Evolutionary conservation across 2,329 filamentous ascomycete genomes (phyloP).

Genomic region (Talaromyces verruculosus): DNA sequence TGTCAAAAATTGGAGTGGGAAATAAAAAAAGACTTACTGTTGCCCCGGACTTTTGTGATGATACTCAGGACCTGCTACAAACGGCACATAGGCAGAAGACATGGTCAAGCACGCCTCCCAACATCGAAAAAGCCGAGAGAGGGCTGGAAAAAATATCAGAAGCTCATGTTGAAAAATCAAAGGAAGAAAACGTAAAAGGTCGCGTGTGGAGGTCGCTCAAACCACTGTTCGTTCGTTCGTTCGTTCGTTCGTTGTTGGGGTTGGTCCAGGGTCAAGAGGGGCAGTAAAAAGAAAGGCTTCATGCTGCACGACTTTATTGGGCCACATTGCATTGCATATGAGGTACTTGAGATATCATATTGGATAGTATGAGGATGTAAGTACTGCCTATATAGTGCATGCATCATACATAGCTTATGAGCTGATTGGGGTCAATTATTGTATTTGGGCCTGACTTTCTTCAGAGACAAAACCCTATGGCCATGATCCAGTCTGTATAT

Average conservation of each 20-base stretch:
- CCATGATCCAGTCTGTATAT: no score
- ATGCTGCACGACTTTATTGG: constrained; percentile 2
- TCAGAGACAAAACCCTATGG: background rate
- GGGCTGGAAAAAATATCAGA: background rate
- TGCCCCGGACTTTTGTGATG: background rate
- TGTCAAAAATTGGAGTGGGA: background rate
- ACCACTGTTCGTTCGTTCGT: background rate
- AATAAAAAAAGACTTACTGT: background rate
- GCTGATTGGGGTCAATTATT: background rate
- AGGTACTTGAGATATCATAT: constrained; percentile 5
- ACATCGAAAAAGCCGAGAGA: background rate
- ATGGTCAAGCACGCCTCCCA: background rate
- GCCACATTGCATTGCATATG: constrained; percentile 10
- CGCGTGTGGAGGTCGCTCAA: background rate
- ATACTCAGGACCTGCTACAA: background rate
- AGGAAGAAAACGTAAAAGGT: background rate
- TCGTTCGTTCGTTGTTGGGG: background rate
- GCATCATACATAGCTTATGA: background rate
- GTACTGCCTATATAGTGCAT: background rate
- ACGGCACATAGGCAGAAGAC: background rate
- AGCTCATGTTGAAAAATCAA: background rate
- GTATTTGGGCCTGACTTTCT: background rate
- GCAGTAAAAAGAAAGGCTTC: background rate
- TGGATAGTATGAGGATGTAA: background rate
- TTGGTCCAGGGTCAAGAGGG: background rate